Percentiles rank a stretch among this genome's conserved stretches.
These are phyloP conservation scores for Alternaria incomplexa DNA, from an alignment of 2,329 filamentous ascomycete genomes.

Conservation along the genomic window DNA sequence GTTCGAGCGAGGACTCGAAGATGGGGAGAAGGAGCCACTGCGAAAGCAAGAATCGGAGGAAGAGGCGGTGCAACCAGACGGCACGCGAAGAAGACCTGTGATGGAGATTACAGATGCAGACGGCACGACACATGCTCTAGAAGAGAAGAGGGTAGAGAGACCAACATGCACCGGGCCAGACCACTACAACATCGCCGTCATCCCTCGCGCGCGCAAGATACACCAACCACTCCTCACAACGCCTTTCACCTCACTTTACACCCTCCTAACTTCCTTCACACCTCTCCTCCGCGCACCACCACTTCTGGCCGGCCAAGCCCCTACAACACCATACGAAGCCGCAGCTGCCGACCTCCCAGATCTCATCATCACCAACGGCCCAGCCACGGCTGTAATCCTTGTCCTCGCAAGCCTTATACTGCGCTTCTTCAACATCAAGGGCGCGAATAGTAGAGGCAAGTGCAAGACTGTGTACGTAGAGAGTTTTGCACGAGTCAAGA, in stretches of 20 bases:
- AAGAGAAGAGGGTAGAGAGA: background rate
- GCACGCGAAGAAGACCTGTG: background rate
- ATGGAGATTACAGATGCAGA: slow-evolving; percentile 9
- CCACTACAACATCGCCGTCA: slow-evolving; percentile 68
- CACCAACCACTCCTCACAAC: slow-evolving; percentile 81
- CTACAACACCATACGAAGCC: slow-evolving; percentile 20
- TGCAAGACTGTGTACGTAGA: slow-evolving; percentile 87
- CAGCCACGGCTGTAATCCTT: slow-evolving; percentile 84
- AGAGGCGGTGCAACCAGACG: background rate
- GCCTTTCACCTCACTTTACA: slow-evolving; percentile 70
- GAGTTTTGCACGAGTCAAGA: slow-evolving; percentile 85
- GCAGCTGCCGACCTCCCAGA: slow-evolving; percentile 63
- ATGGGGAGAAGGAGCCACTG: slow-evolving; percentile 8
- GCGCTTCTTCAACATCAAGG: slow-evolving; percentile 56
- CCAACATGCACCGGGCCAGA: slow-evolving; percentile 28
- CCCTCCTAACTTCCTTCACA: slow-evolving; percentile 67
- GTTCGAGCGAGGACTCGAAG: slow-evolving; percentile 62
- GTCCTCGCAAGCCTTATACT: slow-evolving; percentile 63
- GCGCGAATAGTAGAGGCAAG: slow-evolving; percentile 52
- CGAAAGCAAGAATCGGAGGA: slow-evolving; percentile 1
- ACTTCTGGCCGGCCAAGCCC: slow-evolving; percentile 10
- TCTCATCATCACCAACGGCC: slow-evolving; percentile 84
- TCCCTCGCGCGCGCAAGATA: slow-evolving; percentile 79
- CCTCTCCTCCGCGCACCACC: slow-evolving; percentile 56
- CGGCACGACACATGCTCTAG: background rate